A percentile compares a stretch with the other conserved stretches of the same genome.
phyloP scores from a whole-genome alignment of 2,329 filamentous ascomycete species.

The Sarocladiaceae sp. region DNA sequence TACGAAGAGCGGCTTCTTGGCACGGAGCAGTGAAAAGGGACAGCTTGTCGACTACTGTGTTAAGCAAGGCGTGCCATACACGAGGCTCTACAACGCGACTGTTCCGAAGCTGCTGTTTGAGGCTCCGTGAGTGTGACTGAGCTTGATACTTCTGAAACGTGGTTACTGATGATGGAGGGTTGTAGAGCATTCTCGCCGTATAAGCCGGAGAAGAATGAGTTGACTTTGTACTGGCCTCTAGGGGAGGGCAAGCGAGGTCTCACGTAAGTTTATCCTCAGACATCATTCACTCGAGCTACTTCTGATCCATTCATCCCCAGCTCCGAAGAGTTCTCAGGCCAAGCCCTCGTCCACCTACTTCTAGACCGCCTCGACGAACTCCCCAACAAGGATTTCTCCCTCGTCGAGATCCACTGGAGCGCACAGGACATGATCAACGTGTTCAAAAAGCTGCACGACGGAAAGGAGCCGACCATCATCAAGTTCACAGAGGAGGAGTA shows the following conservation, averaged over 20 bases:
- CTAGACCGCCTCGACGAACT: background rate
- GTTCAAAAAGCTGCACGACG: conserved; percentile 5
- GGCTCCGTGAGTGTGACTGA: conserved; percentile 1
- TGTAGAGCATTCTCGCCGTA: conserved; percentile 1
- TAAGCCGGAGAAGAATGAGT: background rate
- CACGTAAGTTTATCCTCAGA: background rate
- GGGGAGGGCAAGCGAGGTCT: background rate
- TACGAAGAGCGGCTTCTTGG: background rate
- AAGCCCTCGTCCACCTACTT: conserved; percentile 1
- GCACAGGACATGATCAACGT: background rate
- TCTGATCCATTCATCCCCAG: background rate
- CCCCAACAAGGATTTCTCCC: background rate
- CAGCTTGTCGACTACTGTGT: background rate
- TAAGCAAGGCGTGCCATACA: background rate
- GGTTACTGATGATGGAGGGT: no score
- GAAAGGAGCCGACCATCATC: background rate
- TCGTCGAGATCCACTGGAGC: conserved; percentile 1
- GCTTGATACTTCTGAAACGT: no score
- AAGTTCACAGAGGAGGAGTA: conserved; percentile 4
- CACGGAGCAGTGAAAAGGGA: background rate
- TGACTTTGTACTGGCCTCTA: background rate
- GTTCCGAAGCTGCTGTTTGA: conserved; percentile 1
- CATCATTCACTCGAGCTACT: background rate
- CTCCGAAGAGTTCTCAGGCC: conserved; percentile 1
- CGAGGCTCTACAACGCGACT: conserved; percentile 2